These are phyloP conservation scores for Aspergillus tubingensis DNA, from an alignment of 2,329 filamentous ascomycete genomes.

Conservation along the genomic window DNA sequence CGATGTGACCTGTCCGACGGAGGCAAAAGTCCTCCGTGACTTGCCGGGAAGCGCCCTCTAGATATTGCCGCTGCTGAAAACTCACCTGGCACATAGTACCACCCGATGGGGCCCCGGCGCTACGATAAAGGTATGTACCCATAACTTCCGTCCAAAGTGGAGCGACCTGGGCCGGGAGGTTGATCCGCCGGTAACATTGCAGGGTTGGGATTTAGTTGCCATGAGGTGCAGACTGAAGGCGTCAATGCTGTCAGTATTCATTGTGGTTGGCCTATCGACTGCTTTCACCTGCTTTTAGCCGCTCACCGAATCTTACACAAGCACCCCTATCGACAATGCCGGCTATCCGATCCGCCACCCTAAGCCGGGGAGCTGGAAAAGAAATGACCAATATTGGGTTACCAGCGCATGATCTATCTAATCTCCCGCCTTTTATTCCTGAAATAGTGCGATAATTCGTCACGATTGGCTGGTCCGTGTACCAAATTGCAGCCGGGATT, in stretches of 20 bases:
- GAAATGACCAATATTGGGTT: constrained; percentile 1
- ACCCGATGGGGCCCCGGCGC: neutral
- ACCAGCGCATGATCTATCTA: constrained; percentile 3
- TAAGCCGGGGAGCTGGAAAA: neutral
- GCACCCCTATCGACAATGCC: neutral
- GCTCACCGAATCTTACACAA: neutral
- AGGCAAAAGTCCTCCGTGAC: neutral
- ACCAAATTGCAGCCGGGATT: neutral
- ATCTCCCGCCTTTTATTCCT: neutral
- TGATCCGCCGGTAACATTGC: neutral
- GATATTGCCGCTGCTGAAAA: neutral
- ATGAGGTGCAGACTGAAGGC: neutral
- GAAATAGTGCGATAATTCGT: neutral
- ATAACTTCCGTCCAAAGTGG: neutral
- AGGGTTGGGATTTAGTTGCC: neutral
- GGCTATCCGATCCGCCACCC: neutral
- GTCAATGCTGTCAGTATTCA: neutral
- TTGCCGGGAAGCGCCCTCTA: neutral
- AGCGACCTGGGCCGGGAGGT: neutral
- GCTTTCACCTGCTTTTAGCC: neutral
- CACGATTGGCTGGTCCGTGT: constrained; percentile 1
- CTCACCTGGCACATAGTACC: no score
- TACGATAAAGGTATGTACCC: neutral
- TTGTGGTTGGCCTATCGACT: neutral
- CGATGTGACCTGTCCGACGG: neutral